phyloP scores from a whole-genome alignment of 2,329 filamentous ascomycete genomes.

The Tolypocladium sp. region DNA sequence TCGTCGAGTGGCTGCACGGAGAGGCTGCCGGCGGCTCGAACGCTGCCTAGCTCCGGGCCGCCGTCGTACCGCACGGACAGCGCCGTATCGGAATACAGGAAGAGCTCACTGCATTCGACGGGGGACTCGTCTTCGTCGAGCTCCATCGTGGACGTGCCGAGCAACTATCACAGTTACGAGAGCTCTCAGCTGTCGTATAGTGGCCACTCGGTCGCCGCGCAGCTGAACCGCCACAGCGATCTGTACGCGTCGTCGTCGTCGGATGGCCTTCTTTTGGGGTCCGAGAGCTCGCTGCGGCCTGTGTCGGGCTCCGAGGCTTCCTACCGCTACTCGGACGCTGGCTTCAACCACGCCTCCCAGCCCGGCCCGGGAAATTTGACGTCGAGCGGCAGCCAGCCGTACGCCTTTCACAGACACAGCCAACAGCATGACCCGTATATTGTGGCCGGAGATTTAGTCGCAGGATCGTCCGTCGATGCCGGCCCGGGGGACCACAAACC shows the following conservation, averaged over 20 bases:
- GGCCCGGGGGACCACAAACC: background rate
- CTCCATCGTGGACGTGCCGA: background rate
- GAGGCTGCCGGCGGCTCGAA: conserved; percentile 10
- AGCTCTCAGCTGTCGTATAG: background rate
- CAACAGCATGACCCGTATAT: background rate
- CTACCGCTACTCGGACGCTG: background rate
- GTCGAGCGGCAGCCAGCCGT: background rate
- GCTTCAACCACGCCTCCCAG: background rate
- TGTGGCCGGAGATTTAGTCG: background rate
- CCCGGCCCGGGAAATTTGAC: background rate
- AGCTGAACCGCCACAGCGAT: background rate
- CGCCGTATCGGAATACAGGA: background rate
- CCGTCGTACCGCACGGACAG: conserved; percentile 14
- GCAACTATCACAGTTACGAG: background rate
- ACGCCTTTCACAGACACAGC: background rate
- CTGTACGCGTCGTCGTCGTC: background rate
- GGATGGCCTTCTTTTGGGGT: background rate
- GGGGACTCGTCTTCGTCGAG: background rate
- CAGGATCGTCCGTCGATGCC: background rate
- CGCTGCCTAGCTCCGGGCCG: conserved; percentile 9
- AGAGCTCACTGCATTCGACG: conserved; percentile 2
- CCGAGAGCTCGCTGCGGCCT: background rate
- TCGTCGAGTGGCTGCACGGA: conserved; percentile 10
- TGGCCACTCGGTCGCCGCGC: background rate
- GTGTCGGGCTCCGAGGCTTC: background rate